These are phyloP conservation scores for Jackrogersella minutella DNA, from an alignment of 495 filamentous ascomycete genomes.

Conservation along the genomic window DNA sequence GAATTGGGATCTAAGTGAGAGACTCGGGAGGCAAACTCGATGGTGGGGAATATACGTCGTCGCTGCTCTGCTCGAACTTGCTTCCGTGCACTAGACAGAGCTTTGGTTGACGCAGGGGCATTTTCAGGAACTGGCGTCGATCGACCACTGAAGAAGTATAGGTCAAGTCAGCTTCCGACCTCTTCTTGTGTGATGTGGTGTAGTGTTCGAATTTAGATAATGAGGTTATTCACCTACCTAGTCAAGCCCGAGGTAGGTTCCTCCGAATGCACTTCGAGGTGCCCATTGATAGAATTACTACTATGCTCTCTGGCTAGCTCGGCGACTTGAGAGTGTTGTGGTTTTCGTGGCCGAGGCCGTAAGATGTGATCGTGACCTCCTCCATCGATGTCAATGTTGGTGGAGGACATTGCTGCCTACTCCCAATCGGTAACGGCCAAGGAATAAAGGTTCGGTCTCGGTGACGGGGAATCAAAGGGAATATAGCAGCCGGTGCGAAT, in stretches of 20 bases:
- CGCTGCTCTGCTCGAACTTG: constrained; percentile 83
- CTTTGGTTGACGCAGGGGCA: constrained; percentile 87
- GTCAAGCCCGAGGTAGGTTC: constrained; percentile 47
- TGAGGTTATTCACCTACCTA: constrained; percentile 49
- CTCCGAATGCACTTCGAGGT: constrained; percentile 42
- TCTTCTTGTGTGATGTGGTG: neutral
- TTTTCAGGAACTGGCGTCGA: constrained; percentile 91
- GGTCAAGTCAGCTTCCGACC: constrained; percentile 9
- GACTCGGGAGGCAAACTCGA: constrained; percentile 89
- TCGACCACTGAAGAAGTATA: constrained; percentile 66
- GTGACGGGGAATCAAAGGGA: neutral
- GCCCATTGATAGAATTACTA: constrained; percentile 46
- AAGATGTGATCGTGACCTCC: constrained; percentile 47
- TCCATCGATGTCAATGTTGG: constrained; percentile 32
- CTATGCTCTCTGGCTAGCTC: constrained; percentile 46
- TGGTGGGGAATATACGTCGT: constrained; percentile 91
- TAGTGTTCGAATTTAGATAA: neutral
- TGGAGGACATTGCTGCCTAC: constrained; percentile 39
- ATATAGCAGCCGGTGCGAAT: constrained; percentile 18
- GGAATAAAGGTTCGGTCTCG: neutral
- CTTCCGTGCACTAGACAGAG: constrained; percentile 83
- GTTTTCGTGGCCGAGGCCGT: constrained; percentile 54
- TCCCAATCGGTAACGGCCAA: constrained; percentile 1
- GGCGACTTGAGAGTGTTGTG: constrained; percentile 52
- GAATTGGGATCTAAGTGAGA: constrained; percentile 95